phyloP scores from a whole-genome alignment of 768 basidiomycete species.

The Mycena epipterygia region DNA sequence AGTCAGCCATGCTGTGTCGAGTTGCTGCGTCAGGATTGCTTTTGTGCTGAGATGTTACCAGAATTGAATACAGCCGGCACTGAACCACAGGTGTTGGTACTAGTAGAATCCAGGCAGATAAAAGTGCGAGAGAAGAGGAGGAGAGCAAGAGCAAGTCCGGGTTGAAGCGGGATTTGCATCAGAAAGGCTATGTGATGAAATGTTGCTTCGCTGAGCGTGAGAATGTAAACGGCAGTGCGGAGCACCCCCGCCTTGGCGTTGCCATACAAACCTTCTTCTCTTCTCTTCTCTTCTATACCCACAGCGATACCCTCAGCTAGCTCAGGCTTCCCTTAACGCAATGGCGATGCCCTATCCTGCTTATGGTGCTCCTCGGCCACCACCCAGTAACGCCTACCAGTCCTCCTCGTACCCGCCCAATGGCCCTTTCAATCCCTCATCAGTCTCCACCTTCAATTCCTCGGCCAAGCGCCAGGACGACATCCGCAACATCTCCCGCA shows the following conservation, averaged over 20 bases:
- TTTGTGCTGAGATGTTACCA: too few species aligned
- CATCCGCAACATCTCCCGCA: constrained; percentile 48
- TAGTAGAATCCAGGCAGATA: too few species aligned
- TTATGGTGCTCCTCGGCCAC: constrained; percentile 6
- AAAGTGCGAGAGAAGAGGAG: too few species aligned
- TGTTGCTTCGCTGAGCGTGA: background rate
- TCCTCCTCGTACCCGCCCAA: constrained; percentile 22
- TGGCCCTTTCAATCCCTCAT: constrained; percentile 19
- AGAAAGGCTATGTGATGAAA: too few species aligned
- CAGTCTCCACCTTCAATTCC: constrained; percentile 19
- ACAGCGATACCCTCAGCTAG: constrained; percentile 28
- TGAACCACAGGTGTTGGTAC: too few species aligned
- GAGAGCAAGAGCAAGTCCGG: too few species aligned
- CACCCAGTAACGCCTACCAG: background rate
- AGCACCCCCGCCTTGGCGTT: constrained; percentile 23
- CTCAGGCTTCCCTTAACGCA: background rate
- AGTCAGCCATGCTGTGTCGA: too few species aligned
- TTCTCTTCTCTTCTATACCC: constrained; percentile 2
- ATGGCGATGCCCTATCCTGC: constrained; percentile 37
- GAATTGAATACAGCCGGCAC: too few species aligned
- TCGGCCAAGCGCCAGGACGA: constrained; percentile 38
- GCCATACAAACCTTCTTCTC: constrained; percentile 10
- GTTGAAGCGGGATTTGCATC: too few species aligned
- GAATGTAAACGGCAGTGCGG: background rate
- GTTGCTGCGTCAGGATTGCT: too few species aligned